These are phyloP conservation scores for Verbascum thapsus DNA, from an alignment of 257 asterid species.

Conservation along the genomic window DNA sequence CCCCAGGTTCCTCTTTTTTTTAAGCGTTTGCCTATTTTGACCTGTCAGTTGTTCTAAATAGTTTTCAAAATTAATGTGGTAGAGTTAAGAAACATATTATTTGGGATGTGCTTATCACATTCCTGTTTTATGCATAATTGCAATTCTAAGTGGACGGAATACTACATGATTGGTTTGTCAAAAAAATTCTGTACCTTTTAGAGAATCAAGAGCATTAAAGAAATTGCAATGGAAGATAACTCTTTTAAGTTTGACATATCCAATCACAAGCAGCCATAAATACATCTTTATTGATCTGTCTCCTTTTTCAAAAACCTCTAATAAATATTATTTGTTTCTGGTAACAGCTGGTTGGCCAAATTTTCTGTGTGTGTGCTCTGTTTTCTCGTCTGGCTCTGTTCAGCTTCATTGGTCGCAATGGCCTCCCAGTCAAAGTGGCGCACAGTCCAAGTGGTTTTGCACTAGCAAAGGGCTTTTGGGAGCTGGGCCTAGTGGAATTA, in stretches of 20 bases:
- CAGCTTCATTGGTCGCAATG: conserved; percentile 98
- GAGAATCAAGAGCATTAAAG: background rate
- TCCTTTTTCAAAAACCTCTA: conserved; percentile 21
- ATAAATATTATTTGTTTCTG: conserved; percentile 32
- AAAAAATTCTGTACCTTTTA: background rate
- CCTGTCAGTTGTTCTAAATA: conserved; percentile 15
- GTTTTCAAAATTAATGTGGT: background rate
- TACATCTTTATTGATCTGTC: conserved; percentile 5
- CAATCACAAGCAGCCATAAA: conserved; percentile 3
- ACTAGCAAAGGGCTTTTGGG: conserved; percentile 98
- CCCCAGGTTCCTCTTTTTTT: conserved; percentile 64
- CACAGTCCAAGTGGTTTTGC: conserved; percentile 88
- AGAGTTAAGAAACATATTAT: conserved; percentile 2
- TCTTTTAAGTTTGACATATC: background rate
- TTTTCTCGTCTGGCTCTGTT: conserved; percentile 95
- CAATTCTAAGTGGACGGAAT: conserved; percentile 13
- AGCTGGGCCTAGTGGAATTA: conserved; percentile 99
- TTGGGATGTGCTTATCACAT: conserved; percentile 8
- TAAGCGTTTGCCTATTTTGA: conserved; percentile 2
- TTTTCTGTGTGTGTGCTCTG: conserved; percentile 97
- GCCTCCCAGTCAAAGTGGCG: conserved; percentile 81
- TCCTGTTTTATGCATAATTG: conserved; percentile 14
- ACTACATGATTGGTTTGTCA: background rate
- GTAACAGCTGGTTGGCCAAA: conserved; percentile 98
- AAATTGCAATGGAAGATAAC: background rate